Conservation (phyloP, 2,329 filamentous ascomycete species). For the Fusarium redolens region DNA sequence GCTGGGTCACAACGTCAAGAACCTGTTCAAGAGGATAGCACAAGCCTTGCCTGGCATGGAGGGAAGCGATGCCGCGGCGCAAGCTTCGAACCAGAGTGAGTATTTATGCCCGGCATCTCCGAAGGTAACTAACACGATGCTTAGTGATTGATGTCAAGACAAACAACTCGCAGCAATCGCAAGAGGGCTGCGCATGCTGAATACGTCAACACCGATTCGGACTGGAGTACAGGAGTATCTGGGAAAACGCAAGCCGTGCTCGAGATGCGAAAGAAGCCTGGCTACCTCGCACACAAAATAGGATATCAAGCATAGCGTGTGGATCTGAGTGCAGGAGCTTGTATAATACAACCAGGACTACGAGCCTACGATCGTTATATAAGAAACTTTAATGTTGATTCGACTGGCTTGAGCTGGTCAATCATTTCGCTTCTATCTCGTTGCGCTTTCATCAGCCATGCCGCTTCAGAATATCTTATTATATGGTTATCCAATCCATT, state of each 20-base stretch:
- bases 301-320: constrained; percentile 50
- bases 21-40: constrained; percentile 96
- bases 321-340: constrained; percentile 48
- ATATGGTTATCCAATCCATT: neutral
- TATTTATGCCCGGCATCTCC: constrained; percentile 37
- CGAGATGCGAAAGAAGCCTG: constrained; percentile 30
- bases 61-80: constrained; percentile 81
- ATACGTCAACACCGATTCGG: constrained; percentile 21
- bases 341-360: constrained; percentile 51
- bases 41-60: constrained; percentile 99
- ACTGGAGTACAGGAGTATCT: constrained; percentile 44
- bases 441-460: constrained; percentile 6
- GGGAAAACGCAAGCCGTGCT: constrained; percentile 37
- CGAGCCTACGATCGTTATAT: constrained; percentile 50
- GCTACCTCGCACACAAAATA: constrained; percentile 37
- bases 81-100: constrained; percentile 81
- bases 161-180: constrained; percentile 73
- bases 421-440: constrained; percentile 29
- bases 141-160: constrained; percentile 95
- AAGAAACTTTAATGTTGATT: constrained; percentile 45
- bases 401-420: constrained; percentile 24
- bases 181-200: constrained; percentile 73
- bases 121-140: constrained; percentile 27
- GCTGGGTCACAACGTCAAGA: constrained; percentile 97
- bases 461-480: neutral